Evolutionary conservation across 257 asterid species (phyloP), one percentile per base, ranked within the genome.

Genomic region (Plantago major): DNA sequence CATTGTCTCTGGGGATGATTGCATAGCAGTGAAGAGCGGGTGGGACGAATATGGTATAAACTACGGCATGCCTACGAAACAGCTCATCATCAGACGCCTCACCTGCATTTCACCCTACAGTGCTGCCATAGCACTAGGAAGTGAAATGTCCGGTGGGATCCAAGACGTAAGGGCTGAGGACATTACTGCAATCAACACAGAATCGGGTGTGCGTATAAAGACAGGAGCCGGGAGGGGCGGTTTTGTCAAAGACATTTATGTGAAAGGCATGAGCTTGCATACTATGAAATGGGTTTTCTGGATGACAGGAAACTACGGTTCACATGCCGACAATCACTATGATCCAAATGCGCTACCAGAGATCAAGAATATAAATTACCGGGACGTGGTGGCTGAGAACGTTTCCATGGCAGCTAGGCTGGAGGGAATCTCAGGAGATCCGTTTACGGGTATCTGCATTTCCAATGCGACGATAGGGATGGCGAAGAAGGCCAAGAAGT

Each of bases 111-210:
- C 97, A 11, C 97, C 97, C 0, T 85, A 81, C 72, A 85, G 95
- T 37, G 97, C 97, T 0, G 95, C 94, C 55, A 79, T 90, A 16
- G 97, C 97, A 17, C 47, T 87, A 52, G 96, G 97, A 22, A 89
- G 97, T 17, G 97, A 89, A 64, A 87, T 90, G 97, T 90, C 96
- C 0, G 97, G 95, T 2, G 97, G 96, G 48, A 90, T 90, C 38
- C 79, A 85, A 55, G 94, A 90, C 22, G 96, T 90, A 3, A 61
- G 93, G 49, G 95, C 93, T 2, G 63, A 82, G 14, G 94, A 88
- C 65, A 82, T 90, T 16, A 78, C 82, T 7, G 95, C 96, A 59
- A 70, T 88, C 56, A 71, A 78, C 66, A 87, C 98, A 5, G 96
- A 90, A 65, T 85, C 96, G 0, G 96, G 76, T 0, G 73, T 90